Evolutionary conservation across 2,329 filamentous ascomycete species (phyloP).

Genomic region (Nigrograna mackinnonii): DNA sequence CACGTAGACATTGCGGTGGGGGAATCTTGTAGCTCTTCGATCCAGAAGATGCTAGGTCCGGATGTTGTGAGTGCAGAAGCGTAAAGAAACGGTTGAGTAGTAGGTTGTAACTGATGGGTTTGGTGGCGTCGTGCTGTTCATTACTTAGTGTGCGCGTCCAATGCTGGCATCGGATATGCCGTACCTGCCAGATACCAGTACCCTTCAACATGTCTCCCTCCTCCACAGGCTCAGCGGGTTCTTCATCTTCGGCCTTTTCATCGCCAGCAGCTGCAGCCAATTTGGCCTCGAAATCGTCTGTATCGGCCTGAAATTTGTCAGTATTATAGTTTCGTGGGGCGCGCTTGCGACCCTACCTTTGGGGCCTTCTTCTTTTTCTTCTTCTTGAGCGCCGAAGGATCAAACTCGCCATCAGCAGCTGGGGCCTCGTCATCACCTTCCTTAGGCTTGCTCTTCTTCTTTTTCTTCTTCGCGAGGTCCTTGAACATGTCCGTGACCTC

Average conservation of each 20-base stretch:
- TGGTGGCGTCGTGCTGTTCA: constrained; percentile 70
- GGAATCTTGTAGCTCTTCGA: constrained; percentile 99
- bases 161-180: no score
- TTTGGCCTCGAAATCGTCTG: constrained; percentile 69
- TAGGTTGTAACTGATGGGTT: constrained; percentile 79
- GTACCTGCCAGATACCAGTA: constrained; percentile 86
- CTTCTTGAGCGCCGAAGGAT: constrained; percentile 71
- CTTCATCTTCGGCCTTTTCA: constrained; percentile 59
- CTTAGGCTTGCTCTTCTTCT: constrained; percentile 64
- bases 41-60: constrained; percentile 86
- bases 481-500: constrained; percentile 67
- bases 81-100: constrained; percentile 93
- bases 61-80: constrained; percentile 73
- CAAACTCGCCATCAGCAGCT: constrained; percentile 62
- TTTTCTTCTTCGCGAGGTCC: constrained; percentile 75
- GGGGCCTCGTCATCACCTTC: constrained; percentile 59
- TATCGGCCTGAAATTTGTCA: constrained; percentile 41
- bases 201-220: constrained; percentile 81
- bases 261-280: constrained; percentile 62
- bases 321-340: no score
- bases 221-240: constrained; percentile 58
- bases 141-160: no score
- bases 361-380: constrained; percentile 84
- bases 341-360: constrained; percentile 51
- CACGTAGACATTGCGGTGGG: constrained; percentile 95